Evolutionary conservation across 768 basidiomycete genomes (phyloP).

Genomic region (Psilocybe cubensis): DNA sequence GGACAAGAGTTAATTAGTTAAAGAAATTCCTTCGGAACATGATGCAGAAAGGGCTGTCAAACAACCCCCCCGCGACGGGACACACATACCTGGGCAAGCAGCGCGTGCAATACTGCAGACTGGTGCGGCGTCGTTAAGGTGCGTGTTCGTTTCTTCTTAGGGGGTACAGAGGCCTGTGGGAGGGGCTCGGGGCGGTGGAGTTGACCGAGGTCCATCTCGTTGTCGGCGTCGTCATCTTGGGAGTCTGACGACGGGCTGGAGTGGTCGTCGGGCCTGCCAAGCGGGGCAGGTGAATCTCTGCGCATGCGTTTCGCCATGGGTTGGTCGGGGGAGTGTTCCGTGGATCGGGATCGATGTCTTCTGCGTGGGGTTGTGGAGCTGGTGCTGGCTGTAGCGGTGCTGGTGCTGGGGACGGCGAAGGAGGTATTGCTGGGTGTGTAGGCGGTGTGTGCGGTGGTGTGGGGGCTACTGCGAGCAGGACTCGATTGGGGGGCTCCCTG

Average conservation of each 20-base stretch:
- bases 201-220: conserved; percentile 52
- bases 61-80: not conserved
- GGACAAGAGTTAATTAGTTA: not conserved
- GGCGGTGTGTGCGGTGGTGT: no score
- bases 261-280: conserved; percentile 25
- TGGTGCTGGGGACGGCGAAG: no score
- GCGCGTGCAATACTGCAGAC: conserved; percentile 82
- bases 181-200: conserved; percentile 43
- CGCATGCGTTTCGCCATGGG: conserved; percentile 50
- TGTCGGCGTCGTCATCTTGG: conserved; percentile 62
- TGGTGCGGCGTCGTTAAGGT: conserved; percentile 89
- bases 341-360: conserved; percentile 18
- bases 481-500: conserved; percentile 23
- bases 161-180: conserved; percentile 42
- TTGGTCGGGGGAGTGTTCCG: conserved; percentile 34
- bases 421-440: no score
- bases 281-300: conserved; percentile 33
- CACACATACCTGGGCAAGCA: conserved; percentile 76
- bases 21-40: not conserved
- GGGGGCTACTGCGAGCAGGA: conserved; percentile 10
- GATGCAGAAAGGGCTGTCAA: not conserved
- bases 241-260: conserved; percentile 53
- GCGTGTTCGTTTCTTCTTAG: conserved; percentile 83
- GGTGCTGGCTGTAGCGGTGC: not conserved
- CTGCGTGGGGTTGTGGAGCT: conserved; percentile 17